These are phyloP conservation scores for Ettlia oleoabundans DNA, from an alignment of 139 green algal species.

Conservation along the genomic window DNA sequence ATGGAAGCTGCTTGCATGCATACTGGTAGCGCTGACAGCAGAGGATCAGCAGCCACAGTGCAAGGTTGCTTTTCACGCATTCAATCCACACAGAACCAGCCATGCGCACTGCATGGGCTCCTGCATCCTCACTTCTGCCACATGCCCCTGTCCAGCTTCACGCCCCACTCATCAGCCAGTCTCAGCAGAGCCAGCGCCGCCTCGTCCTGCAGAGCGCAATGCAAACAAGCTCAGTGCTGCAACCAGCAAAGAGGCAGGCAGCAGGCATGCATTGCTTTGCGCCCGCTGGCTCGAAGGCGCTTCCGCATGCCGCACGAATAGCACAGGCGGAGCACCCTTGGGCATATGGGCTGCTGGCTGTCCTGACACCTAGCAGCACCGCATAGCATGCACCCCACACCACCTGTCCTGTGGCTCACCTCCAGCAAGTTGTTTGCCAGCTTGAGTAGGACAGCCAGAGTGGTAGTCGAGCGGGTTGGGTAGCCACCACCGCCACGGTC, in stretches of 20 bases:
- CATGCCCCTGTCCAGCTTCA: slow-evolving; percentile 15
- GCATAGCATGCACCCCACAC: neutral
- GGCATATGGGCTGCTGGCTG: no score
- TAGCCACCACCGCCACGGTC: slow-evolving; percentile 2
- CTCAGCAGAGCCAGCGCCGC: neutral
- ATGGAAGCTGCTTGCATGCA: neutral
- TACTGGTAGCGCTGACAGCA: neutral
- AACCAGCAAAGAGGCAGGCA: no score
- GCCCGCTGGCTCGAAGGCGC: no score
- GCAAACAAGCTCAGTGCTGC: no score
- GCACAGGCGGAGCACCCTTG: no score
- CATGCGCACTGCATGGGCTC: neutral
- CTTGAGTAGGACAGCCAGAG: neutral
- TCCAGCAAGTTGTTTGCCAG: slow-evolving; percentile 11
- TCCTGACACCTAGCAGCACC: neutral
- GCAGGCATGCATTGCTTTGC: no score
- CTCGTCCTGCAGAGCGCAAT: slow-evolving; percentile 14
- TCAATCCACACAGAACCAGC: neutral
- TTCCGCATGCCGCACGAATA: no score
- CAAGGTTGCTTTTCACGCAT: no score
- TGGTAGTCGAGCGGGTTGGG: neutral
- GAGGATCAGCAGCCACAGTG: no score
- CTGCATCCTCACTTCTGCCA: slow-evolving; percentile 7
- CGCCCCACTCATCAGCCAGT: neutral
- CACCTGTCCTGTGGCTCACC: neutral